These are phyloP conservation scores for Blastocystis sp. DNA, from an alignment of 352 stramenopile species.

Conservation along the genomic window DNA sequence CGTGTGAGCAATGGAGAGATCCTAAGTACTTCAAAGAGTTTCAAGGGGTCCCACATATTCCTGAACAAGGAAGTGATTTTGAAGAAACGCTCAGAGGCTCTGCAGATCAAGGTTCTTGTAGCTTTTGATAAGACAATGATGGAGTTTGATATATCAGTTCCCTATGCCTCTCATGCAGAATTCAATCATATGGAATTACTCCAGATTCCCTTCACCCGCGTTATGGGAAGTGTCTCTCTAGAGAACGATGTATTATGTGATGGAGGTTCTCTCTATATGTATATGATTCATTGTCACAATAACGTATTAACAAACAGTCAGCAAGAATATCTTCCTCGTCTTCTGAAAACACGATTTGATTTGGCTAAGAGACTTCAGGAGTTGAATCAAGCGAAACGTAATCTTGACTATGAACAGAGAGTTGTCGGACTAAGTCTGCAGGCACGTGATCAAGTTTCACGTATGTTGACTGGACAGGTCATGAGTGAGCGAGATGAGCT, in stretches of 20 bases:
- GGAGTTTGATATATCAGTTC: constrained; percentile 22
- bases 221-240: not conserved
- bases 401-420: not conserved
- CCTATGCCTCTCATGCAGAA: not conserved
- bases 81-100: not conserved
- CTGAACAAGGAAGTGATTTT: constrained; percentile 1
- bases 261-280: constrained; percentile 14
- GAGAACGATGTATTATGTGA: not conserved
- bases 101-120: constrained; percentile 5
- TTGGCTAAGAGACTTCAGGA: not conserved
- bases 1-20: constrained; percentile 30
- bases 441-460: not conserved
- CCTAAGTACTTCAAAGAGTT: not conserved
- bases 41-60: constrained; percentile 9
- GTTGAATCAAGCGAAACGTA: not conserved
- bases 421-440: not conserved
- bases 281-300: constrained; percentile 24
- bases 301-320: constrained; percentile 16
- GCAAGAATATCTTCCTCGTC: constrained; percentile 23
- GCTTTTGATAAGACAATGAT: not conserved
- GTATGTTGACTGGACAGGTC: not conserved
- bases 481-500: not conserved
- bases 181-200: constrained; percentile 6
- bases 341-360: not conserved
- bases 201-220: not conserved